phyloP scores from a whole-genome alignment of 1,139 yeast species.

The Kodamaea derodonti region DNA sequence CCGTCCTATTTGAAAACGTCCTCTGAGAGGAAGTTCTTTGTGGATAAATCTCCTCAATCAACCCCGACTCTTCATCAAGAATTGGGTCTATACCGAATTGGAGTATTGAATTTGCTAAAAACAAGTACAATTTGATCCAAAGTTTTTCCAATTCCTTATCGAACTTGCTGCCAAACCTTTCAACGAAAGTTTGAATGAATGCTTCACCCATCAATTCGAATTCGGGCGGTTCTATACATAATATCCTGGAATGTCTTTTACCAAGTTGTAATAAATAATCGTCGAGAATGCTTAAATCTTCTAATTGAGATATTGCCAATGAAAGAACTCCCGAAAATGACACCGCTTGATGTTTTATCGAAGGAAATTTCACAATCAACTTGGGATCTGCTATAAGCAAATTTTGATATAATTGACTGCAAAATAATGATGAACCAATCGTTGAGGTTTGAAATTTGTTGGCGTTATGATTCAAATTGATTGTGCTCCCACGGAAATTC shows the following conservation, averaged over 20 bases:
- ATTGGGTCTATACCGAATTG: constrained; percentile 66
- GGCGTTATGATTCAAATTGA: constrained; percentile 9
- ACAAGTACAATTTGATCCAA: constrained; percentile 66
- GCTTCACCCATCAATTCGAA: constrained; percentile 82
- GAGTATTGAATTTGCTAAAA: constrained; percentile 61
- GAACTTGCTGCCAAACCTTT: constrained; percentile 51
- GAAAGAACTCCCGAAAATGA: constrained; percentile 76
- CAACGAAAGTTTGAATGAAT: constrained; percentile 66
- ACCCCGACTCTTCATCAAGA: constrained; percentile 23
- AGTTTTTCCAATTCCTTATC: constrained; percentile 54
- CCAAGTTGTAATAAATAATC: constrained; percentile 63
- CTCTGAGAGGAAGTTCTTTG: too few relatives aligned
- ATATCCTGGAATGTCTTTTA: constrained; percentile 69
- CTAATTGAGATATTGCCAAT: constrained; percentile 51
- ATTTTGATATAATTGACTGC: constrained; percentile 61
- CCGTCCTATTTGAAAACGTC: too few relatives aligned
- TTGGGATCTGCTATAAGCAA: constrained; percentile 50
- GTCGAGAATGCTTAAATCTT: constrained; percentile 43
- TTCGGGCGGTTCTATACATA: constrained; percentile 70
- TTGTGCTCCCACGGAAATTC: constrained; percentile 5
- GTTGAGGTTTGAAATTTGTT: constrained; percentile 19
- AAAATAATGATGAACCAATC: constrained; percentile 49
- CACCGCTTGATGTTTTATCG: constrained; percentile 67
- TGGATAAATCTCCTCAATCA: constrained; percentile 7
- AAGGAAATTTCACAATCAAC: constrained; percentile 57